A percentile compares a stretch with the other conserved stretches of the same genome.
These are phyloP conservation scores for Stagonosporopsis vannaccii DNA, from an alignment of 2,329 filamentous ascomycete genomes.

Conservation along the genomic window DNA sequence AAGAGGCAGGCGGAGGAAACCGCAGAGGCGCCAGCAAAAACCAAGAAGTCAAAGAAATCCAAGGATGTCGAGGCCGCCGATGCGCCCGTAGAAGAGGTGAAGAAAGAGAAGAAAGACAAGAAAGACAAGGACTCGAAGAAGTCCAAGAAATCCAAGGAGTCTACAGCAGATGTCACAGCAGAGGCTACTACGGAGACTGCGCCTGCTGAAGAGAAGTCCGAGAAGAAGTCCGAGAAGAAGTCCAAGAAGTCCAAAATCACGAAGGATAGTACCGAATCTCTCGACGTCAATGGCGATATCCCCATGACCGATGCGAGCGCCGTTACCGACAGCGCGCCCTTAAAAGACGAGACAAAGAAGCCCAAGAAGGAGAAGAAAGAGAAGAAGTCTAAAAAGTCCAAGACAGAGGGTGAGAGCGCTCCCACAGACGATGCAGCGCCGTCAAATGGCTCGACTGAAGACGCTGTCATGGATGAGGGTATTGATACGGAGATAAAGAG, in stretches of 20 bases:
- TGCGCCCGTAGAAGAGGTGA: slow-evolving; percentile 24
- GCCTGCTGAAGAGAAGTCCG: slow-evolving; percentile 27
- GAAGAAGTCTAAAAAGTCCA: slow-evolving; percentile 32
- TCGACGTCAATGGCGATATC: slow-evolving; percentile 23
- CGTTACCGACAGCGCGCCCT: slow-evolving; percentile 12
- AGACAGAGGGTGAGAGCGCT: slow-evolving; percentile 20
- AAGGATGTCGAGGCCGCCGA: slow-evolving; percentile 27
- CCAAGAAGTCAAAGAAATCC: slow-evolving; percentile 40
- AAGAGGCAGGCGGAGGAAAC: slow-evolving; percentile 41
- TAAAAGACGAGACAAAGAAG: slow-evolving; percentile 34
- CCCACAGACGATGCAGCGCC: slow-evolving; percentile 16
- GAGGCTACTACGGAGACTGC: slow-evolving; percentile 24
- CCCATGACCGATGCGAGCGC: slow-evolving; percentile 30
- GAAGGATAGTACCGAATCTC: slow-evolving; percentile 23
- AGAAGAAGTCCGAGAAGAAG: slow-evolving; percentile 34
- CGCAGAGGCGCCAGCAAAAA: slow-evolving; percentile 20
- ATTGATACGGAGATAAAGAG: slow-evolving; percentile 27
- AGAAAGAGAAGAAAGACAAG: slow-evolving; percentile 36
- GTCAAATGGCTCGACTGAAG: slow-evolving; percentile 19
- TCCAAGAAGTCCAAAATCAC: slow-evolving; percentile 35
- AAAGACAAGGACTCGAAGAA: slow-evolving; percentile 35
- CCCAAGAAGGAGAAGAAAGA: slow-evolving; percentile 36
- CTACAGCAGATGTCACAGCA: slow-evolving; percentile 21
- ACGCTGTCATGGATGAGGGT: slow-evolving; percentile 17
- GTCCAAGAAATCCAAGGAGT: slow-evolving; percentile 42